Percentiles rank a stretch among this genome's conserved stretches.
phyloP scores from a whole-genome alignment of 768 basidiomycete species.

The Tulasnella sp. region DNA sequence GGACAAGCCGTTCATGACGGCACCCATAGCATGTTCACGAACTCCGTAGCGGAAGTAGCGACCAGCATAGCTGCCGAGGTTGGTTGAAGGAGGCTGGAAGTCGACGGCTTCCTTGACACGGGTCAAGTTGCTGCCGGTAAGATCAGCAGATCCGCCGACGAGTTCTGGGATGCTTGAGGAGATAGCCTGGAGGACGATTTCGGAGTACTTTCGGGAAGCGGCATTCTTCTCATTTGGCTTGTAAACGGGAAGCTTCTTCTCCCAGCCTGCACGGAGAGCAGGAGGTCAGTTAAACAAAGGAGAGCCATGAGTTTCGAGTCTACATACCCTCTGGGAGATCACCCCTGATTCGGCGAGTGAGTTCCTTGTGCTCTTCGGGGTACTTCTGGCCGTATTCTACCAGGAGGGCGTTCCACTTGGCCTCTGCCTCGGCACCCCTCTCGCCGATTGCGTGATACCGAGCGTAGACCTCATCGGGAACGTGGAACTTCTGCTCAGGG shows the following conservation, averaged over 20 bases:
- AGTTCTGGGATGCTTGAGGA: slow-evolving; percentile 74
- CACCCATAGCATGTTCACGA: slow-evolving; percentile 95
- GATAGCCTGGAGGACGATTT: slow-evolving; percentile 74
- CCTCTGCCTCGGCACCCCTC: slow-evolving; percentile 66
- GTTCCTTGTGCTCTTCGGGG: slow-evolving; percentile 77
- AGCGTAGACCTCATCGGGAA: slow-evolving; percentile 65
- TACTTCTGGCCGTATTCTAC: slow-evolving; percentile 64
- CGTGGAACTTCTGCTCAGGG: slow-evolving; percentile 64
- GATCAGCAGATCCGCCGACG: slow-evolving; percentile 80
- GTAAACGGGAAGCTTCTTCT: slow-evolving; percentile 77
- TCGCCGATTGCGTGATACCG: slow-evolving; percentile 58
- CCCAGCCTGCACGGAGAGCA: slow-evolving; percentile 47
- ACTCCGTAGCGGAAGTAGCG: slow-evolving; percentile 95
- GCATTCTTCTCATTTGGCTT: slow-evolving; percentile 74
- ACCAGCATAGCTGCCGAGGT: slow-evolving; percentile 74
- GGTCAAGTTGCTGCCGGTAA: slow-evolving; percentile 89
- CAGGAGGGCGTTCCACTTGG: slow-evolving; percentile 65
- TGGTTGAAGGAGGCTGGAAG: slow-evolving; percentile 85
- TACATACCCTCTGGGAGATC: slow-evolving; percentile 55
- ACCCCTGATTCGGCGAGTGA: slow-evolving; percentile 75
- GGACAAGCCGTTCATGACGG: slow-evolving; percentile 82
- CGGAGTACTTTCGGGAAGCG: slow-evolving; percentile 88
- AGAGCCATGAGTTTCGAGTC: neutral
- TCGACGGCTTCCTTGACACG: slow-evolving; percentile 77
- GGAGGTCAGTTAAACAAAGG: neutral